Conservation (phyloP, 306 rosid species). For the Castanopsis chinensis region DNA sequence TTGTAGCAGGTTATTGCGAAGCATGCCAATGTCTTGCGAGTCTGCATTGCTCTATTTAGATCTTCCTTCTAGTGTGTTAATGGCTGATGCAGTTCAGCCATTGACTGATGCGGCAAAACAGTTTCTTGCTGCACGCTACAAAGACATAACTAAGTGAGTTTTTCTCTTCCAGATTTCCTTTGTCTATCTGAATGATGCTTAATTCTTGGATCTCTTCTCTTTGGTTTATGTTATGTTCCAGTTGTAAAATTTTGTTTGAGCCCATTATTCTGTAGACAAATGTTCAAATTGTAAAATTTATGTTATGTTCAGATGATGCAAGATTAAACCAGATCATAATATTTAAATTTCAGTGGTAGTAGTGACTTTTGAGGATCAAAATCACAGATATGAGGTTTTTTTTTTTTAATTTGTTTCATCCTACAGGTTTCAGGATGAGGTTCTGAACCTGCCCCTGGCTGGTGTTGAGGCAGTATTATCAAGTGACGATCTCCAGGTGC, state of each 20-base stretch:
- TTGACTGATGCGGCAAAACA: slow-evolving; percentile 43
- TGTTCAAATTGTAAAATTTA: too few relatives aligned
- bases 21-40: slow-evolving; percentile 45
- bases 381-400: not conserved
- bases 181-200: not conserved
- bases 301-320: too few relatives aligned
- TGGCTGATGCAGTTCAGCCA: slow-evolving; percentile 53
- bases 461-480: slow-evolving; percentile 50
- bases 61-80: slow-evolving; percentile 40
- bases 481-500: slow-evolving; percentile 42
- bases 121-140: slow-evolving; percentile 44
- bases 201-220: not conserved
- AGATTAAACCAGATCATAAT: not conserved
- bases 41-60: slow-evolving; percentile 53
- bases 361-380: not conserved
- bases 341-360: not conserved
- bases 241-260: not conserved
- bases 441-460: slow-evolving; percentile 45
- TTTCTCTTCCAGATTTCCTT: not conserved
- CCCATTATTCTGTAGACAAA: not conserved
- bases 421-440: slow-evolving; percentile 41
- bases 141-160: slow-evolving; percentile 45
- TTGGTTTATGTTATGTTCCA: not conserved
- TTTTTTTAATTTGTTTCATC: slow-evolving; percentile 2
- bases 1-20: slow-evolving; percentile 36